Percentiles rank a stretch among this genome's conserved stretches.
phyloP scores from a whole-genome alignment of 179 eudicot species.

The Silene coronaria region DNA sequence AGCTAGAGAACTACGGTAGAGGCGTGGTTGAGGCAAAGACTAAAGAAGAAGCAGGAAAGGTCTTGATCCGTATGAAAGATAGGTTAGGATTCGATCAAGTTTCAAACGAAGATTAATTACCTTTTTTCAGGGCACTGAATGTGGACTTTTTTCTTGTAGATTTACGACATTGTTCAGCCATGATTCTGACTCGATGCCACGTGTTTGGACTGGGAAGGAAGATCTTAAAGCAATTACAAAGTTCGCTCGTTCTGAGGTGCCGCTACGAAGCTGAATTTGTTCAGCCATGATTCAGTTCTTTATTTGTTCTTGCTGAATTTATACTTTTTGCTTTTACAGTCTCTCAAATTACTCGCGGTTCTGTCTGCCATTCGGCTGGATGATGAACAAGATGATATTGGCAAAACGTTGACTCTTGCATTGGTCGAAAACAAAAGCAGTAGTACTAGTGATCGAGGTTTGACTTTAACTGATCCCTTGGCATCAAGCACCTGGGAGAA shows the following conservation, averaged over 20 bases:
- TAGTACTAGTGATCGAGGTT: conserved; percentile 39
- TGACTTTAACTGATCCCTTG: conserved; percentile 52
- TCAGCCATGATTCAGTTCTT: not conserved
- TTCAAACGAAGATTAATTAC: too few relatives aligned
- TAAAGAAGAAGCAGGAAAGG: conserved; percentile 90
- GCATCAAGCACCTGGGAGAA: conserved; percentile 96
- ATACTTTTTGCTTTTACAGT: conserved; percentile 26
- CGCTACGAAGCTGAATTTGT: conserved; percentile 14
- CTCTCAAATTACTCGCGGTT: conserved; percentile 65
- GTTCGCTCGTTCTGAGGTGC: conserved; percentile 80
- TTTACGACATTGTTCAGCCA: conserved; percentile 51
- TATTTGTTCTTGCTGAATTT: not conserved
- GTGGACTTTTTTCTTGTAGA: not conserved
- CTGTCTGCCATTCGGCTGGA: conserved; percentile 88
- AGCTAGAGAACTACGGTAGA: conserved; percentile 61
- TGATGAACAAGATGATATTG: conserved; percentile 65
- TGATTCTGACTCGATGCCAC: conserved; percentile 91
- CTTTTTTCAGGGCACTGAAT: conserved; percentile 13
- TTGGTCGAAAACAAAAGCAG: conserved; percentile 43
- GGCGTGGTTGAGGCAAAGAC: conserved; percentile 76
- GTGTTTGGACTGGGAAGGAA: conserved; percentile 93
- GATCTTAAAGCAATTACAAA: conserved; percentile 80
- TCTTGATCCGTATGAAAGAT: conserved; percentile 86
- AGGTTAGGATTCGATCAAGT: conserved; percentile 35
- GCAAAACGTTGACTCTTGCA: conserved; percentile 58